Evolutionary conservation across 371 early-diverging fungal species (phyloP).

Genomic region (Choanephora cucurbitarum): DNA sequence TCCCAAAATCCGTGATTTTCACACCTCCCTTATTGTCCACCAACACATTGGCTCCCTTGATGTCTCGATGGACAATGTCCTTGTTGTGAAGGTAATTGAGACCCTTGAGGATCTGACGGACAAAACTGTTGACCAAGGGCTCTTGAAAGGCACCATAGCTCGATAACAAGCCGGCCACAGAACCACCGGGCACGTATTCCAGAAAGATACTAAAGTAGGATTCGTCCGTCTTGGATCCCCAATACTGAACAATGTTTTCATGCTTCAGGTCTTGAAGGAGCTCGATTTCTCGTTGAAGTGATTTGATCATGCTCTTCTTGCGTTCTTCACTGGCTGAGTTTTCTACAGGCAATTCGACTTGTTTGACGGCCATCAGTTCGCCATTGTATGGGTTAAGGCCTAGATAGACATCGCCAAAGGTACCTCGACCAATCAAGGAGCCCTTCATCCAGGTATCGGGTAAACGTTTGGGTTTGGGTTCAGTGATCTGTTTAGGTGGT

Average conservation of each 20-base stretch:
- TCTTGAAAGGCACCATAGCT: conserved; percentile 89
- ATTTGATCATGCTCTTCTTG: conserved; percentile 75
- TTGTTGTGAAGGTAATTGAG: conserved; percentile 93
- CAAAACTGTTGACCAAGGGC: conserved; percentile 79
- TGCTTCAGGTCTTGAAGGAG: conserved; percentile 90
- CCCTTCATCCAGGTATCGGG: conserved; percentile 80
- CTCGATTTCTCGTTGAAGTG: conserved; percentile 87
- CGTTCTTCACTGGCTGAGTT: conserved; percentile 68
- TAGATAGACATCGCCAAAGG: conserved; percentile 96
- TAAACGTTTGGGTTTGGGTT: conserved; percentile 1
- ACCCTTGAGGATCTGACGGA: conserved; percentile 91
- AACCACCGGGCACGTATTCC: conserved; percentile 98
- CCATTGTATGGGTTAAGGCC: conserved; percentile 86
- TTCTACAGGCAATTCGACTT: conserved; percentile 85
- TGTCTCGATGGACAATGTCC: conserved; percentile 97
- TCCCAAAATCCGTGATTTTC: conserved; percentile 99
- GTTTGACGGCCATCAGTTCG: conserved; percentile 97
- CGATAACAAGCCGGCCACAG: conserved; percentile 84
- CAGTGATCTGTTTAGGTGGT: neutral
- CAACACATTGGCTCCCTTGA: conserved; percentile 95
- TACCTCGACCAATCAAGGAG: conserved; percentile 93
- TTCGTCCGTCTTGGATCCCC: conserved; percentile 83
- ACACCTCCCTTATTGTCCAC: conserved; percentile 91
- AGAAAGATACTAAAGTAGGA: conserved; percentile 91
- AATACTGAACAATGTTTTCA: conserved; percentile 93